Conservation (phyloP, 208 protist genomes). For the Naegleria fowleri region DNA sequence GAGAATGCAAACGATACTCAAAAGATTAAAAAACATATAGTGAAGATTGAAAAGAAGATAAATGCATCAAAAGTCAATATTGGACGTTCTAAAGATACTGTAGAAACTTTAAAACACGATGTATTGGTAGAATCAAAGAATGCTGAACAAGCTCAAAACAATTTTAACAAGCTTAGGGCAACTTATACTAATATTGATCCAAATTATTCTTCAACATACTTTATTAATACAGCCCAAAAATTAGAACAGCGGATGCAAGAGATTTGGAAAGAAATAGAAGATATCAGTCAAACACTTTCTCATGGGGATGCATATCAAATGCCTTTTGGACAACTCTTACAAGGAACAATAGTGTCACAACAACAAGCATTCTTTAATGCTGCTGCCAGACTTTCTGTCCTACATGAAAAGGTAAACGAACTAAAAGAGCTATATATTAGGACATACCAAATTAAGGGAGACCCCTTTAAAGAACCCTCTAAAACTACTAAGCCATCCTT, state of each 20-base stretch:
- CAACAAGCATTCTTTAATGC: not conserved
- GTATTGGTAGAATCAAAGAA: not conserved
- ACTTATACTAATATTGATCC: not conserved
- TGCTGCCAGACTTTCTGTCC: not conserved
- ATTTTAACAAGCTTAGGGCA: not conserved
- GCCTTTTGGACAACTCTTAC: not conserved
- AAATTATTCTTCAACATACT: not conserved
- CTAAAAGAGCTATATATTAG: not conserved
- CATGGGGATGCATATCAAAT: not conserved
- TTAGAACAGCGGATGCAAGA: conserved; percentile 1
- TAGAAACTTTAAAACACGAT: not conserved
- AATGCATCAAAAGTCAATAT: not conserved
- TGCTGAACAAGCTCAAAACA: conserved; percentile 9
- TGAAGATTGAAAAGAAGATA: not conserved
- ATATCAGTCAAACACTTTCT: not conserved
- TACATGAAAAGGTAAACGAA: not conserved
- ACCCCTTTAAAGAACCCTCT: not conserved
- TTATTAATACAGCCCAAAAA: not conserved
- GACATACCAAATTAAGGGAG: not conserved
- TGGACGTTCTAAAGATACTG: not conserved
- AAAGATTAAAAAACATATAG: not conserved
- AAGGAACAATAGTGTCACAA: not conserved
- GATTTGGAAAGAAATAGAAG: not conserved
- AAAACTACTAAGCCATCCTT: not conserved
- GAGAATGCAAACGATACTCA: not conserved